Evolutionary conservation across 345 rosid species (phyloP).

Genomic region (Heritiera littoralis): DNA sequence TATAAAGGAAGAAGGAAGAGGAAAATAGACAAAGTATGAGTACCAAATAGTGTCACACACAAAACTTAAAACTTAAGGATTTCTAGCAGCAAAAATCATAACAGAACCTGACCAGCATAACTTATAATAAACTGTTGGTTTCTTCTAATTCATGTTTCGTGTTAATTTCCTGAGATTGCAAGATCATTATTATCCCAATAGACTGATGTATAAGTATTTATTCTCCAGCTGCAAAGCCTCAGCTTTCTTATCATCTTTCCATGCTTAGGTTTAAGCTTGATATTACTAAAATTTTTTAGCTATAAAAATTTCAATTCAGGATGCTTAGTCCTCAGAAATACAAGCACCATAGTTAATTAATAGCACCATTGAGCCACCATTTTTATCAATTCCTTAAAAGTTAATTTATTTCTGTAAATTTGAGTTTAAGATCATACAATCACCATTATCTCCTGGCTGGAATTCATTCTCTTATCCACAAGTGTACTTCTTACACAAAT

Average conservation of each 20-base stretch:
- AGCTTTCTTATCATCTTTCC: constrained; percentile 1
- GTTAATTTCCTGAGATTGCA: background rate
- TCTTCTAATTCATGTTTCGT: background rate
- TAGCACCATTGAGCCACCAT: background rate
- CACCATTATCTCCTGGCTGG: background rate
- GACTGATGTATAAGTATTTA: background rate
- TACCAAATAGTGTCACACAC: background rate
- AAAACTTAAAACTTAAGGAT: too few relatives aligned
- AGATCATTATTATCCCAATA: background rate
- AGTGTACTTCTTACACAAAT: background rate
- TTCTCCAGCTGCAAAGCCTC: background rate
- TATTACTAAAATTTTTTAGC: background rate
- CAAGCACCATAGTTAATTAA: background rate
- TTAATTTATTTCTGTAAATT: background rate
- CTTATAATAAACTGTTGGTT: background rate
- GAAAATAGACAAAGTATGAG: background rate
- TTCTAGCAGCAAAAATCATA: background rate
- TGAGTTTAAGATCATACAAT: background rate
- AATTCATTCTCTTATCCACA: background rate
- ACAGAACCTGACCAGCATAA: background rate
- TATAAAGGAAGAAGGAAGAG: background rate
- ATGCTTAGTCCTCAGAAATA: constrained; percentile 7
- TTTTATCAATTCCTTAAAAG: background rate
- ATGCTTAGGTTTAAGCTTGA: background rate
- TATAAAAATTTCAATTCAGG: background rate